phyloP scores from a whole-genome alignment of 73 alveolate genomes.

The Stentor coeruleus region DNA sequence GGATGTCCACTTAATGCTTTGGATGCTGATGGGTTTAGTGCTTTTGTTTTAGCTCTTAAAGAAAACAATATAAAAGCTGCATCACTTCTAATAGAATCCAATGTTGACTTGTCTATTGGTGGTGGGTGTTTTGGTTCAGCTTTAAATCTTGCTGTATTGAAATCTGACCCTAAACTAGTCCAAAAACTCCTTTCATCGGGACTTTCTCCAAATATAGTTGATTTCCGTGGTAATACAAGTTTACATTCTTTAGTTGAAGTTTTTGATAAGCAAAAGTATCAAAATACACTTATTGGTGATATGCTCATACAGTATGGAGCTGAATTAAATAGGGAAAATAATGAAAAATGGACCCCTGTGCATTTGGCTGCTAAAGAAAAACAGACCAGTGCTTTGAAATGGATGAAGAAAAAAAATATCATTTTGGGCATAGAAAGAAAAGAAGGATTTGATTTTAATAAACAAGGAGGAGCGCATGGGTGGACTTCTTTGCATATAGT shows the following conservation, averaged over 20 bases:
- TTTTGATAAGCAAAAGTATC: conserved; percentile 27
- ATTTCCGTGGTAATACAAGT: conserved; percentile 48
- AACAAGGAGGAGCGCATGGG: background rate
- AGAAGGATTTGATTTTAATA: background rate
- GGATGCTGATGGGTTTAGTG: conserved; percentile 50
- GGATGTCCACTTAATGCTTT: conserved; percentile 32
- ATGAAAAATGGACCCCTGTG: conserved; percentile 44
- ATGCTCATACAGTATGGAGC: conserved; percentile 57
- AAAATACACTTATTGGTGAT: conserved; percentile 51
- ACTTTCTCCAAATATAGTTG: conserved; percentile 30
- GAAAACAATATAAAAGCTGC: conserved; percentile 36
- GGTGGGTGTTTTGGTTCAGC: conserved; percentile 56
- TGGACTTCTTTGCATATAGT: conserved; percentile 13
- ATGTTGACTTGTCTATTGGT: conserved; percentile 48
- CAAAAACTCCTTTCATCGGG: conserved; percentile 35
- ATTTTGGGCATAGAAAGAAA: too few species aligned
- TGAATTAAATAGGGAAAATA: conserved; percentile 32
- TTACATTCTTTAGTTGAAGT: conserved; percentile 40
- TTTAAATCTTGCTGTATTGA: conserved; percentile 41
- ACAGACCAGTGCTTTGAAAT: conserved; percentile 28
- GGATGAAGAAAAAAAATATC: conserved; percentile 26
- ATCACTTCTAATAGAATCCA: conserved; percentile 27
- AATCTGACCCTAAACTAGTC: conserved; percentile 27
- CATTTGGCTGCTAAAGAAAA: conserved; percentile 54
- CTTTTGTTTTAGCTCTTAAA: conserved; percentile 43